Evolutionary conservation across 371 early-diverging fungal genomes (phyloP), one percentile per base, ranked within the genome.

Genomic region (Apophysomyces ossiformis): DNA sequence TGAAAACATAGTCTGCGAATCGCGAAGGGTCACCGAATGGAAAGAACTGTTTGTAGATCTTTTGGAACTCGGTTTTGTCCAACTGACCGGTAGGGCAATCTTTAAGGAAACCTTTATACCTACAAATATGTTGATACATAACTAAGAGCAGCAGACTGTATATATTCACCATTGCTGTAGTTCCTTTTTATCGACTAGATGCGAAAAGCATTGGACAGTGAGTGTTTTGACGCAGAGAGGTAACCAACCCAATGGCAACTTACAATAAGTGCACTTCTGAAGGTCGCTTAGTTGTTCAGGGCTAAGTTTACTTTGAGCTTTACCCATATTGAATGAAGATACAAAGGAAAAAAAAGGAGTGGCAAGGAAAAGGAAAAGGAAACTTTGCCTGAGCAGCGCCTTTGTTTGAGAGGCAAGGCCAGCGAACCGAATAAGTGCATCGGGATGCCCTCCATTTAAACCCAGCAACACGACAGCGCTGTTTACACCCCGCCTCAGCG

Each of bases 21-120:
- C 84, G 78, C 57, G 91, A 85, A 4, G 96, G 86, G 75, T 97
- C 96, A 21, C 97, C 97, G 72, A 97, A 97, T 11, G 97, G 96
- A 71, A 96, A 97, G 81, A 95, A 97, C 69, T 92, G 92, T 77
- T 96, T 94, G 84, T 96, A 97, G 47, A 97, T 94, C 64, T 91
- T 90, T 75, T 89, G 90, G 69, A 97, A 96, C 66, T 93, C 94
- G 7, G 87, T 76, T 71, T 88, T 85, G 77, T 92, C 90, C 45
- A 97, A 84, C 69, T 89, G 81, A 37, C 96, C 96, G 11, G 85
- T 75, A 8, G 96, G 97, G 69, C 95, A 95, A 71, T 95, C 96
- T 74, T 92, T 91, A 58, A 93, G 75, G 72, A 97, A 97, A 4
- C 96, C 96, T 77, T 94, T 94, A 82, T 96, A 93, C 95, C 94